Evolutionary conservation across 2,329 filamentous ascomycete species (phyloP), one percentile per base, ranked within the genome.

Genomic region (Pseudodiploospora longispora): DNA sequence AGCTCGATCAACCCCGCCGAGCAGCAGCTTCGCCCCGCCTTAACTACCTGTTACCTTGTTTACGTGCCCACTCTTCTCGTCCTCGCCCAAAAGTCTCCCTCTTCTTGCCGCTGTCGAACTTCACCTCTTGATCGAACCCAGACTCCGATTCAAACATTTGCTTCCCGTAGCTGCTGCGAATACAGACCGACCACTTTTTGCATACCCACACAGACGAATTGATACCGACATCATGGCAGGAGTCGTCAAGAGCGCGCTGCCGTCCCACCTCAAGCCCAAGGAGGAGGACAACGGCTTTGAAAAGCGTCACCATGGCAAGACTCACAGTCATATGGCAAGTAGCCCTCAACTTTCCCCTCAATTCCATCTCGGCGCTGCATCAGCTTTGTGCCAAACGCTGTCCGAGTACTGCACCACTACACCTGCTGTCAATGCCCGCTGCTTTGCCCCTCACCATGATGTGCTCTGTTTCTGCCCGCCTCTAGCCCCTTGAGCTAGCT

Each of bases 321-420:
- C 84, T 55, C 83, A 85, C 66, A 88, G 84, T 49, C 85, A 90
- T 69, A 86, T 90, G 80, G 85, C 85, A 70, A 80, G 85, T 82
- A 29, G 10, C 30, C 31, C 10, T 31, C 28, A 4, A 12, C 10
- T 37, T 41, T 37, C 32, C 34, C 40, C 27, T 34, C 30, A 19
- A 19, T 19, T 19, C 19, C 19, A 19, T 19, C 19, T 19, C 19
- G 19, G 19, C 19, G 19, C 19, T 19, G 19, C 19, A 19, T 19
- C 19, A 19, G 19, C 19, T 2, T 19, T 19, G 19, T 19, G 19
- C 19, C 19, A 19, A 19, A 19, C 19, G 19, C 19, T 19, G 19
- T 19, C 19, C 19, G 19, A 19, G 19, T 19, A 19, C 19, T 19
- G 19, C 19, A 19, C 19, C 19, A 19, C 19, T 19, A 19, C 19